Base-by-base conservation (phyloP, 805 yeast genomes). In the Yamadazyma nakazawae region DNA sequence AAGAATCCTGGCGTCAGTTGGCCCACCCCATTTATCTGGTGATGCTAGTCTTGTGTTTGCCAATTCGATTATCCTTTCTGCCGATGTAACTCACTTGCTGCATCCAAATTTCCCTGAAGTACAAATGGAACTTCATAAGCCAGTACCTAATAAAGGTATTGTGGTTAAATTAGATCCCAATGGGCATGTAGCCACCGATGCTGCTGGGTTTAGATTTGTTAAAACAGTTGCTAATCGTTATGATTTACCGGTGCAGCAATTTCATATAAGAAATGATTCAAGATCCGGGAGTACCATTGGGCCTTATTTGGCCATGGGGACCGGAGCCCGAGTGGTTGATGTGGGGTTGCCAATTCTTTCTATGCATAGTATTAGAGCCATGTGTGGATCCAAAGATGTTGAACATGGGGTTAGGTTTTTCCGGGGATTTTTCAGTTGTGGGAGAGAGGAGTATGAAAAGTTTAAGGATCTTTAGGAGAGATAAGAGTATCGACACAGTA, bases 261-360 rank as follows among this genome's bases (percentile, higher is more conserved):
- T 72, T 46, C 76, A 71, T 45, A 64, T 70, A 25, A 57, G 74
- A 19, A 72, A 72, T 49, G 75, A 68, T 46, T 57, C 59, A n/a
- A 57, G 70, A 16, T 65, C 71, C 2, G 76, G 76, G 2, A 66
- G 73, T 10, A 72, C 76, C 11, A 72, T 71, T 40, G 76, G 76
- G 1, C 76, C 76, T 1, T 61, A 63, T 42, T 52, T 71, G 53
- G 66, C 72, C 2, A 54, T 55, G 13, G 67, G 56, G 12, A 63
- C 67, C 1, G 74, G 74, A 2, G 64, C 68, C 5, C 53, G 70
- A 32, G 67, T 68, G 10, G 57, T 72, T 12, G 76, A 72, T 51
- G 68, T 71, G 11, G 76, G 76, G 0, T 50, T 72, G 37, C 68
- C 76, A 0, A 70, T 68, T n/a, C 55, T 72, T 17, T 60, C 71